Evolutionary conservation across 306 rosid species (phyloP), one percentile per base, ranked within the genome.

Genomic region (Glycine tomentella): DNA sequence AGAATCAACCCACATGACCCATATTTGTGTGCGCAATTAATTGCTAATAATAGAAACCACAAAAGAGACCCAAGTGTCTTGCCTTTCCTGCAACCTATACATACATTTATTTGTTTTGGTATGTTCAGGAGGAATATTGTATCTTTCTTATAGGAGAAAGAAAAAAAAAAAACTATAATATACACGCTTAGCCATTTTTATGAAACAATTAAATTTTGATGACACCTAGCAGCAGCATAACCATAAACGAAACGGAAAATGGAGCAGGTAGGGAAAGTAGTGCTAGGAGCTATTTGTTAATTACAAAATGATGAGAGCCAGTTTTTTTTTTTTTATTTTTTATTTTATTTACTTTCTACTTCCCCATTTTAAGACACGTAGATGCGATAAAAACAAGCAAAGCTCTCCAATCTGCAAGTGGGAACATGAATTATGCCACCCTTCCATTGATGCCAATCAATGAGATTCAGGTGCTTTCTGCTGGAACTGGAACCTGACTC

Each of bases 401-500:
- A 81, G 85, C 58, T 86, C 83, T 69, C 75, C 81, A 78, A 85
- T 58, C 79, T 50, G 76, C 85, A 56, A 14, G 40, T 31, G 66
- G 80, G 4, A 62, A 51, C 36, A 55, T 46, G 82, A 78, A 17
- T 31, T 12, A 49, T 40, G 67, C 44, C 71, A 44, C 42, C 31
- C 33, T 62, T 77, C 84, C 85, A 77, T 71, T 81, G 11, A 74
- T 44, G 49, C 58, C 62, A 77, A 36, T 56, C 50, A 10, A 73
- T 13, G 40, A 3, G 5, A 45, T 66, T 79, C 53, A 86, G 13
- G 87, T 42, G 76, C 78, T 86, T 74, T 74, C 86, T 25, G 86
- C 84, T 58, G 91, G 88, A 86, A 87, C 61, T 74, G 91, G 88
- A 86, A 87, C 61, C 76, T 80, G 78, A 63, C 71, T 90, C 81